phyloP scores from a whole-genome alignment of 768 basidiomycete species.

The Suillus ampliporus region DNA sequence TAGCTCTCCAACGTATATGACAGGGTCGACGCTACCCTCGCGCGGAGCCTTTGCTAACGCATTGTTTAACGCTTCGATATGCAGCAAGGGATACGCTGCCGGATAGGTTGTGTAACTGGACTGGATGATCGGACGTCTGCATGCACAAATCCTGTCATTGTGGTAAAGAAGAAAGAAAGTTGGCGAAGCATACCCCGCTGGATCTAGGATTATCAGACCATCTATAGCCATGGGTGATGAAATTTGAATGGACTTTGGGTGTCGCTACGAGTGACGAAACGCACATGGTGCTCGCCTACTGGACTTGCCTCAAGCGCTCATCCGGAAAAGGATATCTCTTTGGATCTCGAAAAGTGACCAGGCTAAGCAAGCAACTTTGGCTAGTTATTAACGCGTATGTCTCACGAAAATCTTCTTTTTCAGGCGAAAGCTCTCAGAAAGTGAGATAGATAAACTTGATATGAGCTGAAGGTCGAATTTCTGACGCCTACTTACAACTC shows the following conservation, averaged over 20 bases:
- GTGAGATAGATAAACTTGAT: background rate
- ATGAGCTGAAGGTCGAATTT: background rate
- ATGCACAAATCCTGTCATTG: slow-evolving; percentile 22
- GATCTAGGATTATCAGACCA: slow-evolving; percentile 81
- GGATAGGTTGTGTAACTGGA: slow-evolving; percentile 85
- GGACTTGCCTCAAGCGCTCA: background rate
- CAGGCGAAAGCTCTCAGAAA: background rate
- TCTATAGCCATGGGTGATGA: slow-evolving; percentile 68
- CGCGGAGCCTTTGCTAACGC: slow-evolving; percentile 64
- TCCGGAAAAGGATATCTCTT: slow-evolving; percentile 1
- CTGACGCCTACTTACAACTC: background rate
- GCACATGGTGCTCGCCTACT: background rate
- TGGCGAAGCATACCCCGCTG: slow-evolving; percentile 59
- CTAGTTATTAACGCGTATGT: background rate
- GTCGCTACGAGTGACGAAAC: background rate
- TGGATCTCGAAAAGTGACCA: too few relatives aligned
- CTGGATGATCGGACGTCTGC: slow-evolving; percentile 83
- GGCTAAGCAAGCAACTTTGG: background rate
- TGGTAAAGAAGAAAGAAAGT: slow-evolving; percentile 14
- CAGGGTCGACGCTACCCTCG: slow-evolving; percentile 68
- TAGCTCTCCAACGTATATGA: slow-evolving; percentile 64
- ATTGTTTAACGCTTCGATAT: slow-evolving; percentile 84
- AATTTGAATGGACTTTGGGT: background rate
- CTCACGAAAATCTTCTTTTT: background rate
- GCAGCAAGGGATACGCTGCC: slow-evolving; percentile 79